These are phyloP conservation scores for Westerdykella aurantiaca DNA, from an alignment of 2,329 filamentous ascomycete genomes.

Conservation along the genomic window DNA sequence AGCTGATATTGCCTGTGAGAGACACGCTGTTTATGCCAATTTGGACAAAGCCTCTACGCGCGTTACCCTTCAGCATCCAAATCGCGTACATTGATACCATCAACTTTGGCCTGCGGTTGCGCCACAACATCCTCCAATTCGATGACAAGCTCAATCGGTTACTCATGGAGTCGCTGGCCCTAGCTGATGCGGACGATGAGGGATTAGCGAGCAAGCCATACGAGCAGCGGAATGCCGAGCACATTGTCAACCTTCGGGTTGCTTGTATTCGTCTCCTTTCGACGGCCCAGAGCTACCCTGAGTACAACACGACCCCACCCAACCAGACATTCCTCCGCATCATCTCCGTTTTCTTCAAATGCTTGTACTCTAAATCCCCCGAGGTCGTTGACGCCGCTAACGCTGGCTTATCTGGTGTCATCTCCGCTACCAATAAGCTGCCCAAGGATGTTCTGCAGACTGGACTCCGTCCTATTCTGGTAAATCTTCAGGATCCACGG, in stretches of 20 bases:
- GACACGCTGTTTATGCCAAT: conserved; percentile 86
- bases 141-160: conserved; percentile 87
- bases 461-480: conserved; percentile 87
- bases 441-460: conserved; percentile 94
- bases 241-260: conserved; percentile 85
- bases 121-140: conserved; percentile 82
- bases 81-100: conserved; percentile 98
- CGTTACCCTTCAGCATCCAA: conserved; percentile 87
- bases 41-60: conserved; percentile 88
- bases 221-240: conserved; percentile 92
- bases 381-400: conserved; percentile 93
- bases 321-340: conserved; percentile 60
- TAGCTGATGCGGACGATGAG: conserved; percentile 93
- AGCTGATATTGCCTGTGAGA: conserved; percentile 83
- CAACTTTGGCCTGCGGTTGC: conserved; percentile 86
- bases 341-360: conserved; percentile 96
- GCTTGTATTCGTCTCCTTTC: conserved; percentile 90
- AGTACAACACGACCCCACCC: conserved; percentile 72
- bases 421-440: conserved; percentile 82
- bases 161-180: conserved; percentile 84
- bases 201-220: conserved; percentile 77
- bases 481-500: conserved; percentile 91
- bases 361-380: conserved; percentile 84
- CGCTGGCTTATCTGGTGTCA: conserved; percentile 77
- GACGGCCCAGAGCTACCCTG: conserved; percentile 86